A percentile compares a stretch with the other conserved stretches of the same genome.
These are phyloP conservation scores for Pythium dissimile DNA, from an alignment of 352 stramenopile species.

Conservation along the genomic window DNA sequence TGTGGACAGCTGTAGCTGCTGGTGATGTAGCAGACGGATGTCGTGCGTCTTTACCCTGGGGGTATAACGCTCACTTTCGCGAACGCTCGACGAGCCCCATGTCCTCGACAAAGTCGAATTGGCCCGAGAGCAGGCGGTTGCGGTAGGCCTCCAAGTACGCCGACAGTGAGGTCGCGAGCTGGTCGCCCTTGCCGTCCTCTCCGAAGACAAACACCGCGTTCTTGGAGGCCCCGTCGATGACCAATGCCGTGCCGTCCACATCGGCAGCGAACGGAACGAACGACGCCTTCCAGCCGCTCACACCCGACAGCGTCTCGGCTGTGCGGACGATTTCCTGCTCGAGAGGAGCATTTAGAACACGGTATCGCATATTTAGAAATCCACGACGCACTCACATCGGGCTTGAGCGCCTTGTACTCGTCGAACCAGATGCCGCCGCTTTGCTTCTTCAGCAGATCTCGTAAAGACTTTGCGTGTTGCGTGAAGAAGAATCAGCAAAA, in stretches of 20 bases:
- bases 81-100: constrained; percentile 78
- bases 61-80: constrained; percentile 30
- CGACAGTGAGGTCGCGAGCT: constrained; percentile 51
- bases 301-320: constrained; percentile 36
- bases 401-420: constrained; percentile 70
- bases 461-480: constrained; percentile 39
- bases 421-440: constrained; percentile 84
- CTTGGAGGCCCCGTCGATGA: constrained; percentile 45
- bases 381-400: too few relatives aligned
- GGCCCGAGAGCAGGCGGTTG: constrained; percentile 74
- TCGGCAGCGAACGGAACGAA: constrained; percentile 76
- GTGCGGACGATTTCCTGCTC: constrained; percentile 54
- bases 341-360: background rate
- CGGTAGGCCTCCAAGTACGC: constrained; percentile 78
- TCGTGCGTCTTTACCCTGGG: background rate
- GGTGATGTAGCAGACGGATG: too few relatives aligned
- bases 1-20: too few relatives aligned
- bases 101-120: constrained; percentile 83
- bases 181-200: constrained; percentile 52
- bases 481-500: background rate
- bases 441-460: constrained; percentile 65
- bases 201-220: constrained; percentile 69
- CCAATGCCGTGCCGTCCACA: constrained; percentile 57
- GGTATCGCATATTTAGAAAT: too few relatives aligned
- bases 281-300: constrained; percentile 53